phyloP scores from a whole-genome alignment of 805 yeast species.

The Saccharomycopsis sp. region DNA sequence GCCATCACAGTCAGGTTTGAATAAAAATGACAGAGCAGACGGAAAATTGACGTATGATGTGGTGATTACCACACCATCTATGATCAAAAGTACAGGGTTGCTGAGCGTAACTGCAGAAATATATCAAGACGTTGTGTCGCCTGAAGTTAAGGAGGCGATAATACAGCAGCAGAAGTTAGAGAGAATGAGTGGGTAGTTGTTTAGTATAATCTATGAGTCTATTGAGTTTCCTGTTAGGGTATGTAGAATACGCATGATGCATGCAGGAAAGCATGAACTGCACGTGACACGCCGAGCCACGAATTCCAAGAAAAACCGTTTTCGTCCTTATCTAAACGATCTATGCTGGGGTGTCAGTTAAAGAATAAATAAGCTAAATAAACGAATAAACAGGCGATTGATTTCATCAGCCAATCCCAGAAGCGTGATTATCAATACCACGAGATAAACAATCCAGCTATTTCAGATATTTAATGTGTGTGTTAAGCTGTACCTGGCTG shows the following conservation, averaged over 20 bases:
- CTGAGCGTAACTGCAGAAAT: slow-evolving; percentile 49
- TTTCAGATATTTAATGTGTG: too few species aligned
- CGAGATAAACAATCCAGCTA: too few species aligned
- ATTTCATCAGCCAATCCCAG: neutral
- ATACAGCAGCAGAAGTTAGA: slow-evolving; percentile 53
- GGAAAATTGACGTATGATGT: slow-evolving; percentile 42
- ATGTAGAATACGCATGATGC: too few species aligned
- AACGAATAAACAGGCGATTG: neutral
- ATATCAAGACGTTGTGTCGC: slow-evolving; percentile 52
- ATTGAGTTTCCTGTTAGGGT: too few species aligned
- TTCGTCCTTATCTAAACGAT: neutral
- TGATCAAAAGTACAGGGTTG: slow-evolving; percentile 58
- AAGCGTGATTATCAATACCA: neutral
- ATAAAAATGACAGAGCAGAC: slow-evolving; percentile 24
- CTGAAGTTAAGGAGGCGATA: slow-evolving; percentile 54
- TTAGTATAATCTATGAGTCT: too few species aligned
- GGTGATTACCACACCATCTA: slow-evolving; percentile 39
- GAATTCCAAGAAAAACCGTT: neutral
- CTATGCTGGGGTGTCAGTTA: neutral
- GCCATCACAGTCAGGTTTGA: neutral
- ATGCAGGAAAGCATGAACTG: too few species aligned
- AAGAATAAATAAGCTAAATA: neutral
- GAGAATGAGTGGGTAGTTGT: slow-evolving; percentile 17
- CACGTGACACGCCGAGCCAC: neutral
- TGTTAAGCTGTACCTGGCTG: too few species aligned